phyloP scores from a whole-genome alignment of 352 stramenopile species.

The Globisporangium paddicum region DNA sequence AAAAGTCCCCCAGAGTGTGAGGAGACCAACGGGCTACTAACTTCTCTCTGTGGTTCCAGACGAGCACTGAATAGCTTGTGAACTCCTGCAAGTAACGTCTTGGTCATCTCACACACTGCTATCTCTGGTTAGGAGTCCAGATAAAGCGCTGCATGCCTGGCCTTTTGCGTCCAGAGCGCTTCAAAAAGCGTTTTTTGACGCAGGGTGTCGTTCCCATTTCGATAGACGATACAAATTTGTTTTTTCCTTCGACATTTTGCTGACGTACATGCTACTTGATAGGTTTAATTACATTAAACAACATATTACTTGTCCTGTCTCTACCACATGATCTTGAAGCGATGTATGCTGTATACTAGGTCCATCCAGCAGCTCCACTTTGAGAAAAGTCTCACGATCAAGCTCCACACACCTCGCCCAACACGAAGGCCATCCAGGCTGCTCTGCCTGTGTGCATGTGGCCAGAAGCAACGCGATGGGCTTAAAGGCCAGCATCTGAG shows the following conservation, averaged over 20 bases:
- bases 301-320: background rate
- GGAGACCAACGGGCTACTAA: background rate
- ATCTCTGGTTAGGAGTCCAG: background rate
- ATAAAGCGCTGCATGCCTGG: background rate
- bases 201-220: background rate
- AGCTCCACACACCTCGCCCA: background rate
- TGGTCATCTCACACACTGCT: background rate
- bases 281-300: background rate
- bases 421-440: no score
- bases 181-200: no score
- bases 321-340: slow-evolving; percentile 1
- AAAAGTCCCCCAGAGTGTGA: background rate
- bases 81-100: no score
- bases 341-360: background rate
- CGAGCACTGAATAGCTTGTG: no score
- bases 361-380: background rate
- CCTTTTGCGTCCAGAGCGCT: background rate
- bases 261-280: background rate
- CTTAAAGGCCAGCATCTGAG: background rate
- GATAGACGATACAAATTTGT: background rate
- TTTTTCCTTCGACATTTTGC: background rate
- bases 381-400: background rate
- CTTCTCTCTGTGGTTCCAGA: background rate
- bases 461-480: background rate
- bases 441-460: background rate